Base-by-base conservation (phyloP, 805 yeast genomes). In the Kuraishia capsulata region DNA sequence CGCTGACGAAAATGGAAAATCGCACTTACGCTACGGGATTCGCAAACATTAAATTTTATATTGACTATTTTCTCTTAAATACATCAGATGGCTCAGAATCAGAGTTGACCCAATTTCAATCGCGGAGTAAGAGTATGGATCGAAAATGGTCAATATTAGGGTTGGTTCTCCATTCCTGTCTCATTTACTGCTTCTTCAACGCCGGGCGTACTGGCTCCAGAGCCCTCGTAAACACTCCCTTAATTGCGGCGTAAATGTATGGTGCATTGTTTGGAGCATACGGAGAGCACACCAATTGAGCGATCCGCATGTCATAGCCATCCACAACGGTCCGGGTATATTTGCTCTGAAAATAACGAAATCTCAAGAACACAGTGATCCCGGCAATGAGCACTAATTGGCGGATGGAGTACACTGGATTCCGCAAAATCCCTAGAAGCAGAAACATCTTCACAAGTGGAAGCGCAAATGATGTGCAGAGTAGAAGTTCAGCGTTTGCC, bases 301-400 rank as follows among this genome's bases (percentile, higher is more conserved):
- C 68, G 16, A 69, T 50, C 43, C 57, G 62, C 39, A 54, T 47
- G 41, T 77, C 73, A 46, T 69, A 67, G 38, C 68, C 69, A 11
- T 59, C 57, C 33, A 78, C 55, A 6, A 78, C 56, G 6, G 59
- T 48, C 50, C 78, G 69, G 39, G 81, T 76, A 43, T 71, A 68
- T 37, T 67, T 65, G 33, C 75, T 75, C 48, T 74, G 76, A 49
- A 69, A 69, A 48, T 59, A 81, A 54, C 88, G 69, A 40, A 77
- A 52, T 57, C 78, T 78, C 57, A 77, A 62, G 56, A 81, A 81
- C 17, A 68, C 53, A 16, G 71, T 49, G 49, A 76, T 77, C 17
- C 67, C 56, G 1, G 66, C 29, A n/a, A 73, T 51, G 1, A 76
- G 62, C 2, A 62, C 14, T 1, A 72, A 23, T 5, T 60, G 60